phyloP scores from a whole-genome alignment of 495 filamentous ascomycete species.

The Astrothelium subdiscretum region DNA sequence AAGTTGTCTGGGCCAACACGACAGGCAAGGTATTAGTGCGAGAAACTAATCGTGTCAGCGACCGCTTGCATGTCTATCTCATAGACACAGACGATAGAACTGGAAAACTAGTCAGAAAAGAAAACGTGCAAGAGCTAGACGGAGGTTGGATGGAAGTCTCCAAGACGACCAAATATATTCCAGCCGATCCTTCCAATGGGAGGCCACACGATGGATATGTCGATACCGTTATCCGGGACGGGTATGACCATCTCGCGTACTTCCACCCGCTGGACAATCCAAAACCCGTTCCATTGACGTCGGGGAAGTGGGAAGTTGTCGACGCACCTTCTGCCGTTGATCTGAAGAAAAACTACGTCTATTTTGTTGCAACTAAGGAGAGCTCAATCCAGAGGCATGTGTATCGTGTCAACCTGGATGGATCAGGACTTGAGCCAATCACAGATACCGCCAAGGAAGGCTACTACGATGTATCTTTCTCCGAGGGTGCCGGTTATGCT shows the following conservation, averaged over 20 bases:
- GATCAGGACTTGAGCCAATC: slow-evolving; percentile 52
- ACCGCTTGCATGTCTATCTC: slow-evolving; percentile 72
- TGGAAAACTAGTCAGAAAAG: slow-evolving; percentile 67
- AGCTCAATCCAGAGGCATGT: slow-evolving; percentile 80
- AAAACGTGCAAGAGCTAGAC: slow-evolving; percentile 70
- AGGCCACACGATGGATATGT: slow-evolving; percentile 80
- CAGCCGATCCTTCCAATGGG: slow-evolving; percentile 66
- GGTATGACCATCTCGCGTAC: slow-evolving; percentile 85
- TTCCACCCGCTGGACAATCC: slow-evolving; percentile 84
- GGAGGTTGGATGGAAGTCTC: slow-evolving; percentile 97
- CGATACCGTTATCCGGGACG: slow-evolving; percentile 77
- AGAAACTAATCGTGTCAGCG: slow-evolving; percentile 90
- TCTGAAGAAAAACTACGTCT: slow-evolving; percentile 69
- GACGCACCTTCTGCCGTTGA: slow-evolving; percentile 82
- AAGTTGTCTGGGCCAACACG: slow-evolving; percentile 78
- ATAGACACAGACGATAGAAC: slow-evolving; percentile 65
- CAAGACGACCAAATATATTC: slow-evolving; percentile 74
- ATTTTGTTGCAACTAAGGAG: slow-evolving; percentile 80
- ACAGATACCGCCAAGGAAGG: slow-evolving; percentile 68
- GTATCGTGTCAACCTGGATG: slow-evolving; percentile 80
- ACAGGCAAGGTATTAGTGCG: slow-evolving; percentile 65
- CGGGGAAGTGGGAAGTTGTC: slow-evolving; percentile 88
- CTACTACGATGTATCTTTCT: slow-evolving; percentile 83
- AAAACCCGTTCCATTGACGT: slow-evolving; percentile 70
- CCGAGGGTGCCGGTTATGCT: slow-evolving; percentile 65